These are phyloP conservation scores for Amphibolis antarctica DNA, from an alignment of 106 monocot species.

Conservation along the genomic window DNA sequence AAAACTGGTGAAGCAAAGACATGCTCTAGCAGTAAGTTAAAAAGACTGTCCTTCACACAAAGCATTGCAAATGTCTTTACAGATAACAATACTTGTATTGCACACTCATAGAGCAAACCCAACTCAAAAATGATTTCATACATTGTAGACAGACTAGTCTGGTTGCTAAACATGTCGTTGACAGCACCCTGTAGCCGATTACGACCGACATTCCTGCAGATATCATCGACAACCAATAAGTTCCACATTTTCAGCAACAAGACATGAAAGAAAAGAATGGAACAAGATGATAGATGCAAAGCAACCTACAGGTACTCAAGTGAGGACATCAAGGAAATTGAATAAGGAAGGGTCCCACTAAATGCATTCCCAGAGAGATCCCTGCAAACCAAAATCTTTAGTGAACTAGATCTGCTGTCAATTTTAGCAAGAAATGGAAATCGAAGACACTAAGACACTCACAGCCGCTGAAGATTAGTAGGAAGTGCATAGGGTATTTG, in stretches of 20 bases:
- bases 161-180: conserved; percentile 20
- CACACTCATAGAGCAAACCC: no score
- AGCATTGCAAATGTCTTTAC: no score
- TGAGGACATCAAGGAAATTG: conserved; percentile 22
- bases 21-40: no score
- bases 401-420: neutral
- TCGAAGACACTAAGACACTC: conserved; percentile 1
- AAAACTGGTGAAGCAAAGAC: no score
- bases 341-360: conserved; percentile 20
- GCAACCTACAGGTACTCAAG: conserved; percentile 18
- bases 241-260: neutral
- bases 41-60: no score
- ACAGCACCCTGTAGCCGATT: conserved; percentile 12
- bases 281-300: neutral
- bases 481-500: conserved; percentile 25
- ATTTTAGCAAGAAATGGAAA: neutral
- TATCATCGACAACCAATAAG: neutral
- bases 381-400: neutral
- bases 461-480: conserved; percentile 20
- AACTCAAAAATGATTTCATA: conserved; percentile 2
- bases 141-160: conserved; percentile 7
- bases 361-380: conserved; percentile 21
- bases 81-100: no score
- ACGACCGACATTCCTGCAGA: conserved; percentile 16
- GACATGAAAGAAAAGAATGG: neutral